Base-by-base conservation (phyloP, 805 yeast genomes). In the Wickerhamomyces strasburgensis region DNA sequence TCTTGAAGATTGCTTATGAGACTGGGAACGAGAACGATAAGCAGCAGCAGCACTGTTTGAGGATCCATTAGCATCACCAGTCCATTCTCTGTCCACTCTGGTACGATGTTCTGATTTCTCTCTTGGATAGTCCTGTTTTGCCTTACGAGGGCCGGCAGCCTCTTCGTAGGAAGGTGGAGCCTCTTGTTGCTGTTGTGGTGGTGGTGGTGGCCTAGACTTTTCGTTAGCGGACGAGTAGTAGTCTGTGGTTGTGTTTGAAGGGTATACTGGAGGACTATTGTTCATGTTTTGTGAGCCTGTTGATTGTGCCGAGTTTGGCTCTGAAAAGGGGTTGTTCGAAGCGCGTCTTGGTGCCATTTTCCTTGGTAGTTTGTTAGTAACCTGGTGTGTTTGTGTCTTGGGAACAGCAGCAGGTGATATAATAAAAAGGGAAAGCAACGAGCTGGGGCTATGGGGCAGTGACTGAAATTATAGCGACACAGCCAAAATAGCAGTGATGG, bases 151-250 rank as follows among this genome's bases (percentile, higher is more conserved):
- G n/a, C 77, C 77, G 3, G 85, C 78, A 15, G 71, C 82, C 47
- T 80, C 88, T 46, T 79, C 84, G 51, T 81, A 80, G 0, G 86
- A 67, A 6, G 88, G 87, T 5, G 86, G 85, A 6, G 70, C 57
- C 28, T 58, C 59, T 38, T 27, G 42, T 13, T 29, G 29, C 19
- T 33, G 34, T 19, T 47, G 40, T 35, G 36, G 42, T 13, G 31
- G 29, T 23, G 34, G 34, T 19, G 47, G 40, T 35, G 36, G 42
- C 42, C 42, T 46, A 18, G 50, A 25, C 37, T 39, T 49, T 35
- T 44, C 51, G 17, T 44, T 59, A 8, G 25, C 7, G 47, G 52
- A 53, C 35, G 37, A 60, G 58, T 38, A 58, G 47, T 44, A 55
- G 30, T 37, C 55, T 39, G 29, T 57, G 54, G 41, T 54, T 49